Conservation (phyloP, 345 rosid genomes). For the Lepidium didymum region DNA sequence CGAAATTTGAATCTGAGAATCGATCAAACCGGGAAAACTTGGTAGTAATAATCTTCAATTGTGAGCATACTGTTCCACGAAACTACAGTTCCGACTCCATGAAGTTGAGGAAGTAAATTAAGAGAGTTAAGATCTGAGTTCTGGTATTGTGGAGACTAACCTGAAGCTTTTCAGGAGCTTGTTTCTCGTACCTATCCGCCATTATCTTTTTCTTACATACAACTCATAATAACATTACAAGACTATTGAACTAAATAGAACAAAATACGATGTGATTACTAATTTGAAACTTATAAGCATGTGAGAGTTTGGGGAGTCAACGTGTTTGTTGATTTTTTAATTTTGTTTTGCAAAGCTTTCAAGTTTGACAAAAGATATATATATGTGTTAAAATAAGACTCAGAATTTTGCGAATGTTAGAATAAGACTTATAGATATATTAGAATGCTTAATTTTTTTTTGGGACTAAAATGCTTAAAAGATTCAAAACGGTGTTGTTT, state of each 20-base stretch:
- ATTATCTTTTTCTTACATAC: slow-evolving; percentile 16
- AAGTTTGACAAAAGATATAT: too few relatives aligned
- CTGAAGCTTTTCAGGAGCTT: slow-evolving; percentile 19
- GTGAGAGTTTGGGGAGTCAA: too few relatives aligned
- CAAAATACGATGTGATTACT: background rate
- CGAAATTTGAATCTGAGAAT: background rate
- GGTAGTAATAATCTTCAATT: slow-evolving; percentile 69
- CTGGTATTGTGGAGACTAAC: background rate
- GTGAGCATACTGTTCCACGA: slow-evolving; percentile 88
- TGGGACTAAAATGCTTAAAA: too few relatives aligned
- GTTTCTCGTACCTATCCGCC: background rate
- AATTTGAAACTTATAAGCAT: too few relatives aligned
- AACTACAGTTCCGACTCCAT: slow-evolving; percentile 71
- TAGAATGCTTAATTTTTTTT: too few relatives aligned
- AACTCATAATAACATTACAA: background rate
- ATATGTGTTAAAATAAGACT: too few relatives aligned
- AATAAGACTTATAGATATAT: too few relatives aligned
- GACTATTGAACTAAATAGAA: background rate
- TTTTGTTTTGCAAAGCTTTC: too few relatives aligned
- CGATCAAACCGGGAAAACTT: slow-evolving; percentile 47
- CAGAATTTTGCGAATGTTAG: too few relatives aligned
- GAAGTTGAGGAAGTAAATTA: slow-evolving; percentile 20
- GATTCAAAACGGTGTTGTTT: too few relatives aligned
- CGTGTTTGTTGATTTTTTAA: too few relatives aligned
- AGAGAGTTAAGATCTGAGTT: background rate